Evolutionary conservation across 1,139 yeast genomes (phyloP), one percentile per base, ranked within the genome.

Genomic region (Taphrina communis): DNA sequence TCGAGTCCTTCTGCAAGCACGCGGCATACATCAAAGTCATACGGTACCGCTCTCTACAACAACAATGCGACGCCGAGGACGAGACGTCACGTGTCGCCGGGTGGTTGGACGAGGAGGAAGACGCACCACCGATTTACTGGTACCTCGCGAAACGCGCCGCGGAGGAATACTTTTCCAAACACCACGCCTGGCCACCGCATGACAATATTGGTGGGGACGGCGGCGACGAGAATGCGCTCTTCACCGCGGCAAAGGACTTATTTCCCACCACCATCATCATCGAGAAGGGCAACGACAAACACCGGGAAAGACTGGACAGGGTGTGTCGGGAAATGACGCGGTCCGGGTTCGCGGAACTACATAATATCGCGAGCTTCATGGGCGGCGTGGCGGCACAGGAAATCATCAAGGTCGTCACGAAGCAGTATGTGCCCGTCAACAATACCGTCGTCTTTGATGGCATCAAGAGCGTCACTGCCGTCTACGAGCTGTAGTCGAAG

Each of bases 331-430:
- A 73, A 48, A 36, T 71, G 72, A 66, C 69, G 3, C 77, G 87
- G 59, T 75, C 79, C 9, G 78, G 80, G 4, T 82, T 84, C 1
- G 72, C 73, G 0, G 85, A 83, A 71, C 69, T 85, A 21, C 80
- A 82, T 67, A 84, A 84, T 71, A 81, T 83, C 12, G 77, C 85
- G 0, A 77, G 88, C 0, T 77, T 88, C n/a, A 79, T 89, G 73
- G 97, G 96, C 4, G 97, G 96, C 0, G 79, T 90, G 11, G 90
- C 86, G 0, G 86, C 91, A 19, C 96, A 91, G 75, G 97, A 91
- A 75, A 84, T 84, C 9, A 81, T 88, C 69, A 89, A 88, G 73
- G 75, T 75, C 69, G 51, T 73, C 53, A 84, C 96, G 1, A 84
- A 84, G 60, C 97, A 91, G 76, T 90, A 88, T 73, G 81, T 87